Conservation (phyloP, 345 rosid genomes). For the Conringia planisiliqua region DNA sequence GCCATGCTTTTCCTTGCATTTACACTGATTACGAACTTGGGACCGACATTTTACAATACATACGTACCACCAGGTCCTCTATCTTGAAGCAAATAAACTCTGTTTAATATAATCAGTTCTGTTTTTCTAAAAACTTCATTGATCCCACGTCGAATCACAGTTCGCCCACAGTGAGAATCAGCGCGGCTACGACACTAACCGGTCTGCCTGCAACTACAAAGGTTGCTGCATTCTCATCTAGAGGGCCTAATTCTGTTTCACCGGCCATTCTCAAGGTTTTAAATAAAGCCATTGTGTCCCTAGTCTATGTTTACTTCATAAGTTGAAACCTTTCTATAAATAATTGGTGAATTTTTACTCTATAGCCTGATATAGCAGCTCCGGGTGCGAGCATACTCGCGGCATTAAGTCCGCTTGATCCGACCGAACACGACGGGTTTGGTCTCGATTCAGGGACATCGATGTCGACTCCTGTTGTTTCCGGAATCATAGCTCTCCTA, state of each 20-base stretch:
- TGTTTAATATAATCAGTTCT: slow-evolving; percentile 23
- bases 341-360: background rate
- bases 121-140: background rate
- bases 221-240: slow-evolving; percentile 36
- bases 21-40: slow-evolving; percentile 31
- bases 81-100: background rate
- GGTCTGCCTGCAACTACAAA: slow-evolving; percentile 34
- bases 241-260: slow-evolving; percentile 55
- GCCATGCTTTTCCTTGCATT: slow-evolving; percentile 8
- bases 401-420: slow-evolving; percentile 9
- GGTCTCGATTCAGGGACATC: slow-evolving; percentile 38
- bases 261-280: slow-evolving; percentile 61
- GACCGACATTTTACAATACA: slow-evolving; percentile 31
- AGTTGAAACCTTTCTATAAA: background rate
- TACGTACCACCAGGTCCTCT: slow-evolving; percentile 30
- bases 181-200: slow-evolving; percentile 28
- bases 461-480: slow-evolving; percentile 39
- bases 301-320: background rate
- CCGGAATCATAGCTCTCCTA: slow-evolving; percentile 42
- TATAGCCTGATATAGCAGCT: slow-evolving; percentile 45
- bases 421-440: background rate
- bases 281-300: background rate
- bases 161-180: slow-evolving; percentile 31
- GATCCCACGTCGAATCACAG: slow-evolving; percentile 27
- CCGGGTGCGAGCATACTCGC: slow-evolving; percentile 41